phyloP scores from a whole-genome alignment of 2,329 filamentous ascomycete species.

The Sarocladium brachiariae region DNA sequence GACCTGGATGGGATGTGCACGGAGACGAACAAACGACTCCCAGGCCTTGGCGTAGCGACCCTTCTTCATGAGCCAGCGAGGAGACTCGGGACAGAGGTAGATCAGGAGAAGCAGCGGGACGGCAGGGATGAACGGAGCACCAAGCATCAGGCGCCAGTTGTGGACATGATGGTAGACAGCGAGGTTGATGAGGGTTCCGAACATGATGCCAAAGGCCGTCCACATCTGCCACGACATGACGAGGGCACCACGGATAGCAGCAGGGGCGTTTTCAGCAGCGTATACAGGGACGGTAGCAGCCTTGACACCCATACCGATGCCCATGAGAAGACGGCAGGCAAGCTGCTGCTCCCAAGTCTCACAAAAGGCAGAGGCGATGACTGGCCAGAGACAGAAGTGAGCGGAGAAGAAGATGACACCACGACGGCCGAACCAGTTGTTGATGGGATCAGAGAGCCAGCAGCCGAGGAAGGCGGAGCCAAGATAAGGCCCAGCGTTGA shows the following conservation, averaged over 20 bases:
- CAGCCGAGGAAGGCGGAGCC: conserved; percentile 33
- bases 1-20: conserved; percentile 47
- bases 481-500: conserved; percentile 52
- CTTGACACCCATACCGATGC: conserved; percentile 63
- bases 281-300: conserved; percentile 64
- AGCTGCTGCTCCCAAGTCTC: conserved; percentile 63
- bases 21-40: conserved; percentile 42
- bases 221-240: conserved; percentile 78
- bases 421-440: conserved; percentile 35
- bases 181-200: conserved; percentile 29
- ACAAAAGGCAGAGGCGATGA: conserved; percentile 57
- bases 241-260: conserved; percentile 62
- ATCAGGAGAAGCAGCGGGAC: conserved; percentile 47
- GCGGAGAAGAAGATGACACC: conserved; percentile 65
- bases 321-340: conserved; percentile 59
- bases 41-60: conserved; percentile 54
- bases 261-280: conserved; percentile 64
- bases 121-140: conserved; percentile 54
- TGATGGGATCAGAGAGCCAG: conserved; percentile 61
- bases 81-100: conserved; percentile 58
- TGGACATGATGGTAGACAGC: conserved; percentile 21
- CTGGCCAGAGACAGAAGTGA: conserved; percentile 59
- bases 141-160: conserved; percentile 40
- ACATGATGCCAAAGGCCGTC: conserved; percentile 47
- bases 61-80: conserved; percentile 61